Evolutionary conservation across 2,329 filamentous ascomycete genomes (phyloP), one percentile per base, ranked within the genome.

Genomic region (Metarhizium rileyi): DNA sequence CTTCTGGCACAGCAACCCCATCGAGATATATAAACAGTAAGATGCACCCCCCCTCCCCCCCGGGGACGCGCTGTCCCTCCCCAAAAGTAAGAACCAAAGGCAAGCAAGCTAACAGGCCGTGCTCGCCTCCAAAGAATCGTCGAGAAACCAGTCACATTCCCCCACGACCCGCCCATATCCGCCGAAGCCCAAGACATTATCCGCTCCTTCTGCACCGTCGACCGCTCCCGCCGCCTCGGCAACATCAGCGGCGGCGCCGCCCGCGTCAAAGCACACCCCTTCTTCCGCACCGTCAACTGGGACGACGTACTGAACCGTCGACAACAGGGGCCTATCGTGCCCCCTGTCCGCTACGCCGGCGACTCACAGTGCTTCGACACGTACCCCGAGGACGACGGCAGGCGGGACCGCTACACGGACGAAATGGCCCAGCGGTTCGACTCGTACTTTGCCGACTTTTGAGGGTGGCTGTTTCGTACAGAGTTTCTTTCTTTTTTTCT

Each of bases 1-100:
- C 0, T 93, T 91, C 63, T 93, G 87, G 86, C 84, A 90, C 61
- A 83, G 87, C 56, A 91, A 90, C 56, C 87, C 87, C 1, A 87
- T 91, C 56, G 87, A 90, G 64, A 91, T 91, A 51, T 91, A 91
- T 68, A 87, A 89, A 64, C 81, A 85, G 81, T 83, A 59, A 57
- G 77, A 68, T 42, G 44, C 27, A 16, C 14, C n/a, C 27, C 14
- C 5, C 18, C 20, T 36, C 38, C 25, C 26, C 22, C 27, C 35
- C n/a, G n/a, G n/a, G n/a, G n/a, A n/a, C n/a, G n/a, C n/a, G n/a
- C n/a, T n/a, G n/a, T n/a, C n/a, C n/a, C n/a, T n/a, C n/a, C n/a
- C n/a, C n/a, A n/a, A n/a, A n/a, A 0, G 30, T 14, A 8, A 33
- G 30, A 33, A 8, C 30, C 30, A 33, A 16, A 16, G 12, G 10